These are phyloP conservation scores for Arachis hypogaea DNA, from an alignment of 306 rosid genomes.

Conservation along the genomic window DNA sequence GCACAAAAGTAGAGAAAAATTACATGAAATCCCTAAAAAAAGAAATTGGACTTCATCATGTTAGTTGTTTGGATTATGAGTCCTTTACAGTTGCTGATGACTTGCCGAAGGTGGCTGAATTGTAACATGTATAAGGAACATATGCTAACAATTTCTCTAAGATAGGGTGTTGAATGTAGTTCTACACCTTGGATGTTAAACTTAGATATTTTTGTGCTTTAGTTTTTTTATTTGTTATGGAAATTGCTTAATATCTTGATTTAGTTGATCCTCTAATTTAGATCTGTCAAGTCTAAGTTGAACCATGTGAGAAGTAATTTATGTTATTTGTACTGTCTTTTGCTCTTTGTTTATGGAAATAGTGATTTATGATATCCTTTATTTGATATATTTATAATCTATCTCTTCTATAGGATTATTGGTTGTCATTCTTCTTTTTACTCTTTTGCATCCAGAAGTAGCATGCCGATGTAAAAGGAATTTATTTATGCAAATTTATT, in stretches of 20 bases:
- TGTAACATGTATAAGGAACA: too few species aligned
- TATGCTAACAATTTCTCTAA: too few species aligned
- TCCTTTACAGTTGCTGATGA: too few species aligned
- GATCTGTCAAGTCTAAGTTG: background rate
- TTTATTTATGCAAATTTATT: conserved; percentile 7
- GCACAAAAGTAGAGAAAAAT: too few species aligned
- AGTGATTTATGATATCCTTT: background rate
- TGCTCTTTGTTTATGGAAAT: conserved; percentile 7
- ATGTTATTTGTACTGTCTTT: background rate
- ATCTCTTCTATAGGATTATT: conserved; percentile 3
- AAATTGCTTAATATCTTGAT: background rate
- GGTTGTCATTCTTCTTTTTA: background rate
- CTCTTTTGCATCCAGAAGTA: conserved; percentile 1
- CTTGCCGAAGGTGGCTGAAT: too few species aligned
- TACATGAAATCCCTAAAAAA: too few species aligned
- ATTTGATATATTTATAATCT: background rate
- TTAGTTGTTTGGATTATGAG: too few species aligned
- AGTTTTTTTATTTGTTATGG: background rate
- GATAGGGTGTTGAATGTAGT: background rate
- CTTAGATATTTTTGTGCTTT: conserved; percentile 7
- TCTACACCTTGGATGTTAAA: conserved; percentile 13
- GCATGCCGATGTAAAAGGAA: background rate
- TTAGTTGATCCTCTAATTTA: conserved; percentile 15
- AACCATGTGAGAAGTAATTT: conserved; percentile 4
- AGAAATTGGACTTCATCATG: too few species aligned